phyloP scores from a whole-genome alignment of 75 land plant genomes.

The Azolla pinnata region DNA sequence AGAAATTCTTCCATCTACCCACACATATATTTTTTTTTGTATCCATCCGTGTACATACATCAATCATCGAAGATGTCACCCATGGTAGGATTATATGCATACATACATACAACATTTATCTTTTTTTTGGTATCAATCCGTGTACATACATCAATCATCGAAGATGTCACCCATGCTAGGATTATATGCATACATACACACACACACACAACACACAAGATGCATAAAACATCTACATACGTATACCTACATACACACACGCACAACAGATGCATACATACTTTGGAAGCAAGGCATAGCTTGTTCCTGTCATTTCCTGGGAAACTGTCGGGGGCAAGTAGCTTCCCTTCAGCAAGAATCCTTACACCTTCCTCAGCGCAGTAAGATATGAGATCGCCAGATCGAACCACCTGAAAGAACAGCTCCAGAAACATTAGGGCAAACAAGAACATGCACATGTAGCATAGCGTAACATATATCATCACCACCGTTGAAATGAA shows the following conservation, averaged over 20 bases:
- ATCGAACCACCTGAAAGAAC: conserved; percentile 60
- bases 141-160: conserved; percentile 1
- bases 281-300: conserved; percentile 82
- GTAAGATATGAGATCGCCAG: conserved; percentile 81
- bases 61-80: too few relatives aligned
- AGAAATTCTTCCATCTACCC: too few relatives aligned
- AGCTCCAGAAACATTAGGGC: not conserved
- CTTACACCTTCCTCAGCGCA: conserved; percentile 87
- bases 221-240: not conserved
- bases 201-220: not conserved
- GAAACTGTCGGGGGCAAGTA: conserved; percentile 76
- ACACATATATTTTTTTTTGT: too few relatives aligned
- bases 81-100: too few relatives aligned
- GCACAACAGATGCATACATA: not conserved
- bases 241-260: not conserved
- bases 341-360: conserved; percentile 68
- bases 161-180: too few relatives aligned
- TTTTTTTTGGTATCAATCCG: not conserved
- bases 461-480: not conserved
- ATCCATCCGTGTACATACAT: not conserved
- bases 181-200: not conserved
- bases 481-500: not conserved
- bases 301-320: conserved; percentile 89
- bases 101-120: conserved; percentile 1
- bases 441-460: too few relatives aligned